Evolutionary conservation across 2,329 filamentous ascomycete species (phyloP), one percentile per base, ranked within the genome.

Genomic region (Penicillium nordicum): DNA sequence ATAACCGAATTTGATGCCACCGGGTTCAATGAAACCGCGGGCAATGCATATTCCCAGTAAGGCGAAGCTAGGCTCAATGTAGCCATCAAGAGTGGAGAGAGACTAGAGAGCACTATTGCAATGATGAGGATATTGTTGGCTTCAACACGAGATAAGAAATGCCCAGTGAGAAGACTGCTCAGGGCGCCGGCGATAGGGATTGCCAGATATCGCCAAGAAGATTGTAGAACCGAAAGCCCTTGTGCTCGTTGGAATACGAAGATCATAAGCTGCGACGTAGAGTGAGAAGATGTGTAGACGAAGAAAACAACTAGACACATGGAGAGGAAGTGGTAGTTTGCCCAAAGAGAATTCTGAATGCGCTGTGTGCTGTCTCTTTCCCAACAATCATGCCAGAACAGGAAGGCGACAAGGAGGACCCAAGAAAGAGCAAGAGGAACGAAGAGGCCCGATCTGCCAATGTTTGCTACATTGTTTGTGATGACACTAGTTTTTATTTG

Each of bases 361-460:
- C 16, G 30, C 6, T 42, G 30, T 8, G 37, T 37, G 11, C 18
- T 42, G 7, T 57, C 54, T 29, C 44, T 53, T 44, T 57, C 54
- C 37, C 50, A 44, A 38, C 50, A 48, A 34, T 53, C 50, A 6
- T 57, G 54, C 54, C 50, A 57, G 38, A 57, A 47, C 1, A 57
- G 37, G 41, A 53, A 53, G 3, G 50, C 54, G 6, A 57, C 12
- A 1, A 57, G 23, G 5, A 57, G 16, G n/a, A 53, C 10, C 50
- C 54, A 53, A 25, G 43, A 43, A 9, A 57, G 54, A 23, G 50
- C 44, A 21, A 57, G 38, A 16, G 54, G 54, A 21, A 53, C 32
- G 16, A 57, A 57, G 7, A 57, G 43, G 7, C 40, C 29, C 11
- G 54, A 48, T 27, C 21, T 44, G 18, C 54, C 27, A 29, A 57